These are phyloP conservation scores for Globisporangium nunn DNA, from an alignment of 352 stramenopile species.

Conservation along the genomic window DNA sequence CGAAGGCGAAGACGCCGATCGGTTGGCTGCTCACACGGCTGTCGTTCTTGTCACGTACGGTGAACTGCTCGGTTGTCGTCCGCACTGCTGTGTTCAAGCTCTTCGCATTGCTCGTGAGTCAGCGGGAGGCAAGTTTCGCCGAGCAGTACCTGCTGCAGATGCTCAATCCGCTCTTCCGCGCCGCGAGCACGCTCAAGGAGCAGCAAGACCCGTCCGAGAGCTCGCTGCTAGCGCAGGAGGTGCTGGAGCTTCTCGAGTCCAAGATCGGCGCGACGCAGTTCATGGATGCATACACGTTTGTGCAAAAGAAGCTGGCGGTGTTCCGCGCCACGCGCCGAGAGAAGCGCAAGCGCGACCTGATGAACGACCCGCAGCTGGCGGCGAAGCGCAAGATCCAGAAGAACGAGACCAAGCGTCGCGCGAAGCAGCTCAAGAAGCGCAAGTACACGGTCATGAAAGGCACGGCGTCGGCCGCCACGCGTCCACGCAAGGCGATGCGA, in stretches of 20 bases:
- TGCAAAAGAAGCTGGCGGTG: slow-evolving; percentile 72
- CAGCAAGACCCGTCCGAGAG: slow-evolving; percentile 41
- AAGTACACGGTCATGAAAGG: slow-evolving; percentile 85
- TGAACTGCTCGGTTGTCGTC: slow-evolving; percentile 44
- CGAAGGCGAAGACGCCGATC: slow-evolving; percentile 54
- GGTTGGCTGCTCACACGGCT: slow-evolving; percentile 82
- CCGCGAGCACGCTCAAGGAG: slow-evolving; percentile 45
- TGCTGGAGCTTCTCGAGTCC: slow-evolving; percentile 79
- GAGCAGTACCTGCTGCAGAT: slow-evolving; percentile 68
- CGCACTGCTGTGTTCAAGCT: slow-evolving; percentile 79
- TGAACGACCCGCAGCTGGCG: slow-evolving; percentile 66
- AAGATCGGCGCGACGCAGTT: slow-evolving; percentile 72
- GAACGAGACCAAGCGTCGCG: slow-evolving; percentile 74
- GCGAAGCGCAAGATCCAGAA: slow-evolving; percentile 80
- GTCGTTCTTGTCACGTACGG: slow-evolving; percentile 64
- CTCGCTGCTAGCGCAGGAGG: slow-evolving; percentile 69
- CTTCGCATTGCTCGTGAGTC: slow-evolving; percentile 72
- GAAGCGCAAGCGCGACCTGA: slow-evolving; percentile 69
- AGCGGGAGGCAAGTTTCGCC: slow-evolving; percentile 38
- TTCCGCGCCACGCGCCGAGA: slow-evolving; percentile 68
- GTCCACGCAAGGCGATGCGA: slow-evolving; percentile 47
- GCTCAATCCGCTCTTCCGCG: slow-evolving; percentile 78
- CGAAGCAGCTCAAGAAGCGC: slow-evolving; percentile 85
- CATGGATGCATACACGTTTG: slow-evolving; percentile 76
- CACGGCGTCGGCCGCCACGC: slow-evolving; percentile 48